Evolutionary conservation across 2,329 filamentous ascomycete species (phyloP).

Genomic region (Aspergillus neotritici): DNA sequence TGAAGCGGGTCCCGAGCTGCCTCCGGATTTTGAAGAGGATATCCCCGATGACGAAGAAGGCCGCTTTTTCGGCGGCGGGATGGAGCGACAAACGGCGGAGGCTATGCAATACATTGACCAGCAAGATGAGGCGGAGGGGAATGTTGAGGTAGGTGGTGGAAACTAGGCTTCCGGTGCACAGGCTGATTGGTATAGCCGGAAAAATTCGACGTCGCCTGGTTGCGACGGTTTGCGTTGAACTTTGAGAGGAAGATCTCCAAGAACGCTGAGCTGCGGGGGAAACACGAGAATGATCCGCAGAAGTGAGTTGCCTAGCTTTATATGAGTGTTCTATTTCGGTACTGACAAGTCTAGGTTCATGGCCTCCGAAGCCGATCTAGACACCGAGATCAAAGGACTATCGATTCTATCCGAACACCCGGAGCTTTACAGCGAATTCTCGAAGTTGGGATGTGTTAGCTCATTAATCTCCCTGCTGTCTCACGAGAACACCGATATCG

Average conservation of each 20-base stretch:
- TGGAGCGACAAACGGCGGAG: constrained; percentile 72
- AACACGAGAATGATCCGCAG: constrained; percentile 70
- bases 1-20: constrained; percentile 50
- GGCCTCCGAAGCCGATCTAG: constrained; percentile 79
- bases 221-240: constrained; percentile 71
- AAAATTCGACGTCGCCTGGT: constrained; percentile 76
- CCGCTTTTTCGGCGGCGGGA: constrained; percentile 89
- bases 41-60: constrained; percentile 78
- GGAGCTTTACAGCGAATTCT: constrained; percentile 74
- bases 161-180: background rate
- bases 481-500: constrained; percentile 96
- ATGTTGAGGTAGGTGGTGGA: constrained; percentile 34
- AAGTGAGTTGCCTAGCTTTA: constrained; percentile 47
- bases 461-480: constrained; percentile 76
- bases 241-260: constrained; percentile 89
- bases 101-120: constrained; percentile 84
- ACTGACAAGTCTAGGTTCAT: constrained; percentile 53
- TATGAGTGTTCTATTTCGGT: background rate
- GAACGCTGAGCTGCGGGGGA: constrained; percentile 83
- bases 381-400: constrained; percentile 78
- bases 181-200: constrained; percentile 48
- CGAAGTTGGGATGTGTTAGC: constrained; percentile 63
- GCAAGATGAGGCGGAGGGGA: constrained; percentile 47
- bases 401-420: constrained; percentile 84
- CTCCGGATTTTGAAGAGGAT: constrained; percentile 54